Conservation (phyloP, 2,329 filamentous ascomycete genomes). For the Aspergillus japonicus region DNA sequence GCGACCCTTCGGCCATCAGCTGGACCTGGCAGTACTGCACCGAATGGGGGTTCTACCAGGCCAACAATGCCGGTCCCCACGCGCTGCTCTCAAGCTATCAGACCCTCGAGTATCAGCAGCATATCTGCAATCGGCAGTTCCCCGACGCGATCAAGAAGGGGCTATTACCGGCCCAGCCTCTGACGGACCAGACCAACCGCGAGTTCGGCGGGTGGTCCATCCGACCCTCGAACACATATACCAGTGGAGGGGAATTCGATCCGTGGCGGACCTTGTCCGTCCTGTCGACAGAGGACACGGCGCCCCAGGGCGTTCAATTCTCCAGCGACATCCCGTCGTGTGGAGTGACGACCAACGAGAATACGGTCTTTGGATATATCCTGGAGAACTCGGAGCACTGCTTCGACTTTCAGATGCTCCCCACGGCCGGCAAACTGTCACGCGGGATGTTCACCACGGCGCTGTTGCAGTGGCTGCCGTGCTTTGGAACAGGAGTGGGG, state of each 20-base stretch:
- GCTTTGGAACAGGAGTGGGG: slow-evolving; percentile 29
- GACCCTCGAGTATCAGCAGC: slow-evolving; percentile 44
- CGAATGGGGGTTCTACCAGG: slow-evolving; percentile 53
- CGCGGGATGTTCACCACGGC: slow-evolving; percentile 42
- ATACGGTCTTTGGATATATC: slow-evolving; percentile 51
- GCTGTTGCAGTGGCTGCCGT: slow-evolving; percentile 49
- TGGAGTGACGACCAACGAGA: slow-evolving; percentile 33
- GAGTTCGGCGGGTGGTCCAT: slow-evolving; percentile 53
- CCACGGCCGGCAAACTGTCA: slow-evolving; percentile 33
- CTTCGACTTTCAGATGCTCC: slow-evolving; percentile 46
- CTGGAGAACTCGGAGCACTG: slow-evolving; percentile 49
- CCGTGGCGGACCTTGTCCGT: slow-evolving; percentile 52
- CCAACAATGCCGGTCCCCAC: slow-evolving; percentile 49
- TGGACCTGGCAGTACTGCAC: slow-evolving; percentile 57
- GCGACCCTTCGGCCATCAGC: slow-evolving; percentile 40
- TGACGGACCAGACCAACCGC: slow-evolving; percentile 40
- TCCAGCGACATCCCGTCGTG: slow-evolving; percentile 47
- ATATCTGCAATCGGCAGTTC: slow-evolving; percentile 51
- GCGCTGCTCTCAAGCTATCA: slow-evolving; percentile 51
- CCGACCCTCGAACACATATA: slow-evolving; percentile 53
- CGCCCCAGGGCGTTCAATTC: slow-evolving; percentile 39
- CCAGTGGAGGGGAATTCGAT: slow-evolving; percentile 52
- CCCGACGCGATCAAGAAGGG: slow-evolving; percentile 40
- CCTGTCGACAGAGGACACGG: slow-evolving; percentile 42
- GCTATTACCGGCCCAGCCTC: slow-evolving; percentile 45